Percentiles rank a stretch among this genome's conserved stretches.
Conservation (phyloP, 2,329 filamentous ascomycete genomes). For the Phialophora macrospora region DNA sequence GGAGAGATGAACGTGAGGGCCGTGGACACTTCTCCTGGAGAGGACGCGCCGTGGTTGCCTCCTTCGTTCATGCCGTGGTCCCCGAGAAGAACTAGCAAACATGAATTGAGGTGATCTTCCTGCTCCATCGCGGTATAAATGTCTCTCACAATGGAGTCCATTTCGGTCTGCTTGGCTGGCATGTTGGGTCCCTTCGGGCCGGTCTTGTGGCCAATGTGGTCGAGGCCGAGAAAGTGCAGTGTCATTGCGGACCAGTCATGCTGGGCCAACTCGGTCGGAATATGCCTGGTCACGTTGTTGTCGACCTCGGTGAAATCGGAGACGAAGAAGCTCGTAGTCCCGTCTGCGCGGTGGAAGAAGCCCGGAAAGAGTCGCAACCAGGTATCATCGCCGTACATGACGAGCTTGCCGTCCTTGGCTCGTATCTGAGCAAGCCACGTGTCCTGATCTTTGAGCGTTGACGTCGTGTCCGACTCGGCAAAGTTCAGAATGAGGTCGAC, state of each 20-base stretch:
- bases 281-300: constrained; percentile 92
- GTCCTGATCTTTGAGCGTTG: constrained; percentile 84
- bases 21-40: constrained; percentile 89
- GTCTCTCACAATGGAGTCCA: constrained; percentile 79
- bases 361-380: constrained; percentile 96
- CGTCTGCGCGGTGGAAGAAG: constrained; percentile 84
- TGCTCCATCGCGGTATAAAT: constrained; percentile 78
- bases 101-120: constrained; percentile 72
- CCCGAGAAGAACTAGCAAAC: constrained; percentile 83
- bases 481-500: constrained; percentile 96
- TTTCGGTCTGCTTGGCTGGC: constrained; percentile 89
- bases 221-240: constrained; percentile 91
- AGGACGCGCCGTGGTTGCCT: constrained; percentile 94
- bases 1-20: constrained; percentile 90
- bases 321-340: constrained; percentile 97
- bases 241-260: constrained; percentile 92
- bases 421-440: constrained; percentile 96
- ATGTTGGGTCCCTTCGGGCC: constrained; percentile 88
- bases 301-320: constrained; percentile 98
- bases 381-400: constrained; percentile 98
- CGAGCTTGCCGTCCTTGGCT: constrained; percentile 72
- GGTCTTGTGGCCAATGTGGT: constrained; percentile 97
- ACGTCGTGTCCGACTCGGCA: constrained; percentile 89
- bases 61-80: constrained; percentile 99
- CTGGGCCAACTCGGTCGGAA: constrained; percentile 73